phyloP scores from a whole-genome alignment of 257 asterid species.

The Nicotiana tomentosiformis region DNA sequence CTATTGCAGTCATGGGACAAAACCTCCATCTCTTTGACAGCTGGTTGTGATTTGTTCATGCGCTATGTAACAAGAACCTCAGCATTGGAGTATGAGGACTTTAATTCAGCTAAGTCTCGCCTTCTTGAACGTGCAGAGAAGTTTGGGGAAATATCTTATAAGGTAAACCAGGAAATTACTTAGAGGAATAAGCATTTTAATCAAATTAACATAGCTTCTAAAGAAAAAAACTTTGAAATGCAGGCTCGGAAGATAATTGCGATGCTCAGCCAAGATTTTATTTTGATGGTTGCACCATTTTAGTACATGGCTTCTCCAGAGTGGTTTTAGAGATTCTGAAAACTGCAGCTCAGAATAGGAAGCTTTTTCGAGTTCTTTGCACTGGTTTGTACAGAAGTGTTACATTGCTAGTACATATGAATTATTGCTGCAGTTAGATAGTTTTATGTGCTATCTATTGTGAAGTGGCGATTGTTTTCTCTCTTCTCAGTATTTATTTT shows the following conservation, averaged over 20 bases:
- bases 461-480: neutral
- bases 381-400: slow-evolving; percentile 43
- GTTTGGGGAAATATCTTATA: slow-evolving; percentile 84
- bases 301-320: slow-evolving; percentile 93
- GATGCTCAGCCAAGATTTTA: slow-evolving; percentile 84
- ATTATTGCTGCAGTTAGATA: neutral
- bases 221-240: neutral
- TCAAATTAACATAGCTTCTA: neutral
- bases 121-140: slow-evolving; percentile 94
- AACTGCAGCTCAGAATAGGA: slow-evolving; percentile 70
- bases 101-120: slow-evolving; percentile 73
- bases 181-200: neutral
- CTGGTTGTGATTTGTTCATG: slow-evolving; percentile 92
- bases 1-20: slow-evolving; percentile 79
- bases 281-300: slow-evolving; percentile 85
- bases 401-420: neutral
- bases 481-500: neutral
- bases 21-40: slow-evolving; percentile 91
- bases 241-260: slow-evolving; percentile 86
- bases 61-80: slow-evolving; percentile 90
- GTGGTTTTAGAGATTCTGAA: slow-evolving; percentile 76
- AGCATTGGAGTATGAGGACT: slow-evolving; percentile 83
- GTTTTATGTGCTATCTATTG: neutral
- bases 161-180: slow-evolving; percentile 35
- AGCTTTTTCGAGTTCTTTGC: slow-evolving; percentile 74